phyloP scores from a whole-genome alignment of 192 early-diverging fungal species.

The Backusella luteola region DNA sequence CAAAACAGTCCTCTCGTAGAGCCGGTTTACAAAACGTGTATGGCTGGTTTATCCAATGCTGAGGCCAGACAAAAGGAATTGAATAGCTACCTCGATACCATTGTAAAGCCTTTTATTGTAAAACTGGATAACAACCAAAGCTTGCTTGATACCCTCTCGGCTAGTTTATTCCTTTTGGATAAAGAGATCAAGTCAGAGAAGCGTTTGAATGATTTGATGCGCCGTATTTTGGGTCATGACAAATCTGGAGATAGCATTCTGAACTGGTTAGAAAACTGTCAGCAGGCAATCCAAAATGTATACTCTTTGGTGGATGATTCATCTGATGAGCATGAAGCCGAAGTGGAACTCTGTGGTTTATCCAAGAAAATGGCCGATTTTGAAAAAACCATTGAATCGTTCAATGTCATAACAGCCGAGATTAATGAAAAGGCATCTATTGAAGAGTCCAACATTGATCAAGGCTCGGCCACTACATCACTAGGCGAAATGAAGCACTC shows the following conservation, averaged over 20 bases:
- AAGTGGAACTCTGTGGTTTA: not conserved
- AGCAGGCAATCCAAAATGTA: slow-evolving; percentile 3
- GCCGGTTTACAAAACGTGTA: not conserved
- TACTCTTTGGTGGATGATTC: not conserved
- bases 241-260: slow-evolving; percentile 21
- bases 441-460: not conserved
- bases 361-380: slow-evolving; percentile 17
- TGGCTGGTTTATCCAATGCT: not conserved
- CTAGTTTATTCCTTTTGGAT: not conserved
- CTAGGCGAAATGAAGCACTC: not conserved
- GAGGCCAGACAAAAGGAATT: not conserved
- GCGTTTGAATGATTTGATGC: slow-evolving; percentile 12
- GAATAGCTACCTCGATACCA: not conserved
- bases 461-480: not conserved
- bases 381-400: slow-evolving; percentile 5
- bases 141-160: not conserved
- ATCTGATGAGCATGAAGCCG: slow-evolving; percentile 15
- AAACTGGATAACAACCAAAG: not conserved
- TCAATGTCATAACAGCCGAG: slow-evolving; percentile 7
- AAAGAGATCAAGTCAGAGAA: not conserved
- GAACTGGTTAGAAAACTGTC: slow-evolving; percentile 18
- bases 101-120: not conserved
- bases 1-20: not conserved
- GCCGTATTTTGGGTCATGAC: slow-evolving; percentile 16
- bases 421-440: not conserved